A percentile compares a stretch with the other conserved stretches of the same genome.
These are phyloP conservation scores for Ceratocystiopsis sp. DNA, from an alignment of 2,329 filamentous ascomycete species.

Conservation along the genomic window DNA sequence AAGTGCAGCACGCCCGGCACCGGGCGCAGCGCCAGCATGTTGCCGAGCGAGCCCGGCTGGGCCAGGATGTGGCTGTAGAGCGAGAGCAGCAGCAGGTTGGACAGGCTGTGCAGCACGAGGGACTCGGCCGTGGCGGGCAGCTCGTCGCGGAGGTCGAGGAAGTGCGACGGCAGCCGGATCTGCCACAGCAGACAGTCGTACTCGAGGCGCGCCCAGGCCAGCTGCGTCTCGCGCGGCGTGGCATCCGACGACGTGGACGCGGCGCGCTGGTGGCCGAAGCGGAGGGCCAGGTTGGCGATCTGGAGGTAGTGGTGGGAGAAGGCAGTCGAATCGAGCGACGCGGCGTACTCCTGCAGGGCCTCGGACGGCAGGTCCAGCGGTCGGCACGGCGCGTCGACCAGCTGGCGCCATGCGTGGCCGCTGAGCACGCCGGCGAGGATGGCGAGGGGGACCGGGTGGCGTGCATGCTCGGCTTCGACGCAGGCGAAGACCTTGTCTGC, in stretches of 20 bases:
- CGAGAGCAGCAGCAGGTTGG: slow-evolving; percentile 1
- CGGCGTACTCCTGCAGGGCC: neutral
- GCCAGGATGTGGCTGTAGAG: neutral
- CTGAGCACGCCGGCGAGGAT: neutral
- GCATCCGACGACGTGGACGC: no score
- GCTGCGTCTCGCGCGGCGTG: neutral
- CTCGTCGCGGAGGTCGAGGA: slow-evolving; percentile 4
- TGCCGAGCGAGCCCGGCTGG: neutral
- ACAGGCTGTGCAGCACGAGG: slow-evolving; percentile 1
- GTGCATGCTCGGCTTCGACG: neutral
- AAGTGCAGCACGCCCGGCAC: slow-evolving; percentile 1
- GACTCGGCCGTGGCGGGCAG: slow-evolving; percentile 1
- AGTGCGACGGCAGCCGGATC: neutral
- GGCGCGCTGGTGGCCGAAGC: neutral
- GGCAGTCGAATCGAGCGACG: neutral
- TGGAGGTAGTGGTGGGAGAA: slow-evolving; percentile 1
- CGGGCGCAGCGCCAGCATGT: neutral
- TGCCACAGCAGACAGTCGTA: slow-evolving; percentile 4
- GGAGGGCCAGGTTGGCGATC: neutral
- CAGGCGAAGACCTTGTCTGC: neutral
- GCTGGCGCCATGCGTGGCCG: neutral
- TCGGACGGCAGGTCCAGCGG: neutral
- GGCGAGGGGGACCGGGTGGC: neutral
- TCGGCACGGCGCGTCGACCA: neutral
- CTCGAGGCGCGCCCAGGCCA: slow-evolving; percentile 1